Evolutionary conservation across 2,329 filamentous ascomycete species (phyloP).

Genomic region (Colletotrichum truncatum): DNA sequence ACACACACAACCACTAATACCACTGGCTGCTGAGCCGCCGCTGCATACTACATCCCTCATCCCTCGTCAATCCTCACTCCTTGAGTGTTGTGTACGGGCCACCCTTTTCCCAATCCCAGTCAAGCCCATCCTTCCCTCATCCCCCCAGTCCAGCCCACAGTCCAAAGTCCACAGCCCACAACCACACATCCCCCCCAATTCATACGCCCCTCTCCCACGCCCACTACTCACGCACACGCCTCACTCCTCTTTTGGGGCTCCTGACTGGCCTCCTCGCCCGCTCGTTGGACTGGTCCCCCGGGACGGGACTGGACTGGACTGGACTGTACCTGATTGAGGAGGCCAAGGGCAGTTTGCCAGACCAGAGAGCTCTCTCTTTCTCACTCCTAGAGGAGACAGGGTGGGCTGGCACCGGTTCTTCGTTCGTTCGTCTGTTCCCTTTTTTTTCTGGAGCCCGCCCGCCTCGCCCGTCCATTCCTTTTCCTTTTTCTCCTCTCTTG

Average conservation of each 20-base stretch:
- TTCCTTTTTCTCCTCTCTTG: conserved; percentile 37
- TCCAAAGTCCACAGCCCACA: background rate
- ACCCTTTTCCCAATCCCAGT: background rate
- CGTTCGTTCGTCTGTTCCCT: conserved; percentile 23
- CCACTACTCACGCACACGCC: conserved; percentile 3
- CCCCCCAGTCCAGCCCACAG: background rate
- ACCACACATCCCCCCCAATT: background rate
- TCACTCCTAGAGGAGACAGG: background rate
- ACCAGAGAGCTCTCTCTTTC: background rate
- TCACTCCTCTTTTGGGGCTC: conserved; percentile 15
- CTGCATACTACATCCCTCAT: conserved; percentile 6
- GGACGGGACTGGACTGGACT: conserved; percentile 3
- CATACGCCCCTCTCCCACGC: background rate
- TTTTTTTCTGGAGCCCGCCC: conserved; percentile 25
- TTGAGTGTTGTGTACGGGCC: background rate
- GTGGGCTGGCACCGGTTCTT: conserved; percentile 27
- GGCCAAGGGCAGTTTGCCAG: too few species aligned
- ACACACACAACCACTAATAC: too few species aligned
- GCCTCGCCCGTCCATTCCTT: conserved; percentile 34
- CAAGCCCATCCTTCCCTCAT: background rate
- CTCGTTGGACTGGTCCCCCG: conserved; percentile 8
- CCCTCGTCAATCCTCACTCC: background rate
- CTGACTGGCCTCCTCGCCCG: conserved; percentile 4
- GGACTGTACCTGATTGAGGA: background rate
- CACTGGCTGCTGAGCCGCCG: conserved; percentile 23